Conservation (phyloP, 441 rosid genomes). For the Mallotus japonicus region DNA sequence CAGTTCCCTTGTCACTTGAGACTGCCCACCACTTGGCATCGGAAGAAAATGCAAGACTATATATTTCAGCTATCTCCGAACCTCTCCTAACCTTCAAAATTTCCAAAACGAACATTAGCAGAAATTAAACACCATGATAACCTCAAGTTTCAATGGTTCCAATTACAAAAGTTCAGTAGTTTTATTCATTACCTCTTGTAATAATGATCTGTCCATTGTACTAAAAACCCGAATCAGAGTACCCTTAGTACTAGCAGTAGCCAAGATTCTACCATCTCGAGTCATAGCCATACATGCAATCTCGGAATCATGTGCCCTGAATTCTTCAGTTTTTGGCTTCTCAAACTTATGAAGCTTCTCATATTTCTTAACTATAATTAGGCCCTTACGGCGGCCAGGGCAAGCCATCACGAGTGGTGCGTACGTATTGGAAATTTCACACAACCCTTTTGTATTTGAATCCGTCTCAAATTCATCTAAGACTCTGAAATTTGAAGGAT, state of each 20-base stretch:
- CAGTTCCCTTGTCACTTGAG: slow-evolving; percentile 82
- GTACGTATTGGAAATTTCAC: slow-evolving; percentile 39
- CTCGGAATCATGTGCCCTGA: slow-evolving; percentile 44
- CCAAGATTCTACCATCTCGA: slow-evolving; percentile 45
- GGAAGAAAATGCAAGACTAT: slow-evolving; percentile 71
- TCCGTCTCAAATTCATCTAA: slow-evolving; percentile 47
- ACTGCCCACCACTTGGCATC: slow-evolving; percentile 66
- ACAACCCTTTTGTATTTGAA: slow-evolving; percentile 46
- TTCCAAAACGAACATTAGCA: not conserved
- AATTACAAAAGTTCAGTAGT: not conserved
- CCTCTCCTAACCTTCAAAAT: slow-evolving; percentile 68
- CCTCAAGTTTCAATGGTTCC: not conserved
- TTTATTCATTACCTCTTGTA: slow-evolving; percentile 46
- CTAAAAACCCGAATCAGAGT: slow-evolving; percentile 52
- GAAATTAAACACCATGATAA: not conserved
- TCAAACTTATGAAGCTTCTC: too few relatives aligned
- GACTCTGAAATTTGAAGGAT: slow-evolving; percentile 36
- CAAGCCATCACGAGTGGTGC: slow-evolving; percentile 46
- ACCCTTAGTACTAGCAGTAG: slow-evolving; percentile 56
- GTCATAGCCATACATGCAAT: slow-evolving; percentile 41
- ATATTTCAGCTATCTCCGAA: slow-evolving; percentile 74
- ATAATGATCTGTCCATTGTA: slow-evolving; percentile 39
- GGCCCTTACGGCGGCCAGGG: slow-evolving; percentile 45
- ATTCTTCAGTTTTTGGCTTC: slow-evolving; percentile 18
- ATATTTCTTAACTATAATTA: slow-evolving; percentile 46